Evolutionary conservation across 2,329 filamentous ascomycete genomes (phyloP).

Genomic region (Penicillium sp.): DNA sequence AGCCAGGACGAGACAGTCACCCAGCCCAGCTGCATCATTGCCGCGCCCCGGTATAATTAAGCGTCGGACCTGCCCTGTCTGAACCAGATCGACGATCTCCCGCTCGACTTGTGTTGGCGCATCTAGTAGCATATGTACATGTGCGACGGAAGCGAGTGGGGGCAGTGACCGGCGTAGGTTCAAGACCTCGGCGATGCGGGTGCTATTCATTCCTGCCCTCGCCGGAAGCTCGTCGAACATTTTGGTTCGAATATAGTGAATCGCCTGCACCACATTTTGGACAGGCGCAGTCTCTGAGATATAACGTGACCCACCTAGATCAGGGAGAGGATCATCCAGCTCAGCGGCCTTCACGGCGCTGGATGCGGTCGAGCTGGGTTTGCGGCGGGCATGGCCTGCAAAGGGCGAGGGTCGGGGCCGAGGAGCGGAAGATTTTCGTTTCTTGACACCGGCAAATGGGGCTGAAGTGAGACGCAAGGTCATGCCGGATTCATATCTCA

Average conservation of each 20-base stretch:
- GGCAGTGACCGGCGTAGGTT: conserved; percentile 53
- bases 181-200: conserved; percentile 55
- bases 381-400: conserved; percentile 37
- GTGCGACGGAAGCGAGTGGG: conserved; percentile 55
- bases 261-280: conserved; percentile 49
- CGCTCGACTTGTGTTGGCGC: conserved; percentile 56
- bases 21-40: conserved; percentile 51
- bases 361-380: conserved; percentile 30
- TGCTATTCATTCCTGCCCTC: conserved; percentile 58
- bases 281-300: conserved; percentile 46
- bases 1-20: conserved; percentile 54
- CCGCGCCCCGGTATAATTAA: conserved; percentile 55
- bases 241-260: conserved; percentile 48
- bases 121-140: conserved; percentile 54
- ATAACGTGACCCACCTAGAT: conserved; percentile 48
- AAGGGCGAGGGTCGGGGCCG: conserved; percentile 40
- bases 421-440: conserved; percentile 29
- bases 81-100: conserved; percentile 52
- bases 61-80: conserved; percentile 49
- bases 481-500: conserved; percentile 31
- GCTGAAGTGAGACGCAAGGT: conserved; percentile 46
- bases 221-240: conserved; percentile 55
- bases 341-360: conserved; percentile 22
- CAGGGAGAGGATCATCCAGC: conserved; percentile 44
- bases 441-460: conserved; percentile 44